A percentile compares a stretch with the other conserved stretches of the same genome.
phyloP scores from a whole-genome alignment of 1,284 basidiomycete species.

The Melampsora americana region DNA sequence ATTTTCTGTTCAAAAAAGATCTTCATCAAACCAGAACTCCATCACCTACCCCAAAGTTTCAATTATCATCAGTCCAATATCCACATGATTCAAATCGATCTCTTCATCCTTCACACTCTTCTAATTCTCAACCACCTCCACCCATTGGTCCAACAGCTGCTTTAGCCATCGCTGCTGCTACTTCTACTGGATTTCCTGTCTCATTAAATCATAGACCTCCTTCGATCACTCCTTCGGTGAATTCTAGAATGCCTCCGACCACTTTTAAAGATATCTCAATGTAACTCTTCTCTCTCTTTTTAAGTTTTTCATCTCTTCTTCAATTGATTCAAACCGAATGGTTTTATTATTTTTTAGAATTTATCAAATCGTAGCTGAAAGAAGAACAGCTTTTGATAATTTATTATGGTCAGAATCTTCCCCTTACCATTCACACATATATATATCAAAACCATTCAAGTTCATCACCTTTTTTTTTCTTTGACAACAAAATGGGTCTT shows the following conservation, averaged over 20 bases:
- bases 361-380: conserved; percentile 41
- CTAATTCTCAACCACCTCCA: conserved; percentile 1
- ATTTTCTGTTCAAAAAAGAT: neutral
- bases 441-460: too few species aligned
- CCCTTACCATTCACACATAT: neutral
- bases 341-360: conserved; percentile 20
- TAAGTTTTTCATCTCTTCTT: neutral
- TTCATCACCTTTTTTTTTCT: neutral
- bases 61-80: conserved; percentile 8
- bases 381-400: conserved; percentile 40
- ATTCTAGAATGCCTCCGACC: conserved; percentile 26
- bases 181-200: neutral
- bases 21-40: neutral
- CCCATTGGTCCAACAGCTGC: neutral
- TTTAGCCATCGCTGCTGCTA: neutral
- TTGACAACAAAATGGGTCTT: neutral
- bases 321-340: neutral
- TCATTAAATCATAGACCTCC: conserved; percentile 8
- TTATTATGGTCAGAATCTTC: conserved; percentile 23
- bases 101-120: neutral
- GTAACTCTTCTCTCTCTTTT: neutral
- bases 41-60: neutral
- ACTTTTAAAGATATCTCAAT: conserved; percentile 33
- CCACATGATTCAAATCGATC: neutral
- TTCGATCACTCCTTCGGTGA: conserved; percentile 26